Evolutionary conservation across 2,329 filamentous ascomycete species (phyloP), one percentile per base, ranked within the genome.

Genomic region (Trichophyton simii): DNA sequence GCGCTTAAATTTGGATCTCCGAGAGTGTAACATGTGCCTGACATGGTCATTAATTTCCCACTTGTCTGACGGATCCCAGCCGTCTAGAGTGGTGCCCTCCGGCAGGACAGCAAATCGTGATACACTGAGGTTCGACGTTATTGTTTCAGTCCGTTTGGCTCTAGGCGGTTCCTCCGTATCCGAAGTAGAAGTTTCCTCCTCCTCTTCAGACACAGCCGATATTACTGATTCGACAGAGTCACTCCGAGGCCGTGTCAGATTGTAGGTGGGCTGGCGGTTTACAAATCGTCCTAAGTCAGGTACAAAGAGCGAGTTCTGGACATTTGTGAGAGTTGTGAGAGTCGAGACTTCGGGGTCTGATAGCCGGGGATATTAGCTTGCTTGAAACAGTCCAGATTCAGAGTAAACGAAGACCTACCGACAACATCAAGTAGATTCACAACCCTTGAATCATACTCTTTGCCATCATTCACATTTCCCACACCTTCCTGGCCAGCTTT

Each of bases 231-330:
- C 58, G 38, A 34, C 42, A 18, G 11, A 63, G 64, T 57, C 71
- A 69, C 52, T 69, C 67, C 13, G 68, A 69, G 11, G 64, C 48
- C 31, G 69, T 66, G 85, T 85, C 6, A 94, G 78, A 48, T 83
- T 83, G 71, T 94, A 95, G 0, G 88, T 91, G 1, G 89, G 89
- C 63, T 86, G 80, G 57, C 90, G 82, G 68, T 95, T 94, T 58
- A 95, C 67, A 67, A 84, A 84, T 62, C 80, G 78, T 46, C 89
- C 89, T n/a, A 95, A 78, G 65, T 91, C 86, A 0, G 90, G 90
- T 1, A 95, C 78, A 73, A 95, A 95, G 8, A 95, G 82, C 0
- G 89, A 94, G 71, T 95, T 95, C 69, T 95, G 89, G 20, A 95
- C 86, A 68, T 95, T 95, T 50, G 88, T 95, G 8, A 95, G 81